Percentiles rank a stretch among this genome's conserved stretches.
Conservation (phyloP, 768 basidiomycete species). For the Lactarius hatsudake region DNA sequence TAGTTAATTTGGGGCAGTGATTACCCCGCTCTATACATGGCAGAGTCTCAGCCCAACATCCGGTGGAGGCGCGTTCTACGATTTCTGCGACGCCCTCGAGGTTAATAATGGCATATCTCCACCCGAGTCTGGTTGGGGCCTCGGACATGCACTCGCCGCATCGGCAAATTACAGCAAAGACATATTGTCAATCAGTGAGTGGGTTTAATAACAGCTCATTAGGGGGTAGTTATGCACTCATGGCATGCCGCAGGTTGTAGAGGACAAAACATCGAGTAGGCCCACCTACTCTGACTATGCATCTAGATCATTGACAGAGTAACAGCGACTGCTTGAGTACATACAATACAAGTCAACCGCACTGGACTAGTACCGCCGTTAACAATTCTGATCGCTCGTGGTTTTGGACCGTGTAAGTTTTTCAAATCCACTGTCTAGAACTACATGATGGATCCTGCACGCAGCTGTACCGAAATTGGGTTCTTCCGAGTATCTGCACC, state of each 20-base stretch:
- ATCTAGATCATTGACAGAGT: not conserved
- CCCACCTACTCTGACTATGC: not conserved
- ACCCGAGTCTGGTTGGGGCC: not conserved
- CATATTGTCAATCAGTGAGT: not conserved
- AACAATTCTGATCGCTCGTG: not conserved
- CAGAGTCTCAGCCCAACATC: not conserved
- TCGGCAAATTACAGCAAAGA: not conserved
- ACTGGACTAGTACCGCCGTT: slow-evolving; percentile 44
- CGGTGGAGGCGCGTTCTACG: not conserved
- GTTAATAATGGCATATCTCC: not conserved
- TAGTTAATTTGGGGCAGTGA: slow-evolving; percentile 54
- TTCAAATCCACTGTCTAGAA: not conserved
- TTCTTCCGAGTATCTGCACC: not conserved
- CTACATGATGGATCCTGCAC: not conserved
- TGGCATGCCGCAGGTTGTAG: slow-evolving; percentile 6
- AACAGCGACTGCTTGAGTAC: slow-evolving; percentile 41
- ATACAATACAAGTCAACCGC: slow-evolving; percentile 39
- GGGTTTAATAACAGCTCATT: not conserved
- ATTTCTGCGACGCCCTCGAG: not conserved
- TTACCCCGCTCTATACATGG: not conserved
- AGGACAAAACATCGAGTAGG: not conserved
- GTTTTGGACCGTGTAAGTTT: not conserved
- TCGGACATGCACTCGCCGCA: not conserved
- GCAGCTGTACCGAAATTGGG: not conserved
- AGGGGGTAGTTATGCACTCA: not conserved